These are phyloP conservation scores for Sanguinoderma infundibulare DNA, from an alignment of 1,284 basidiomycete genomes.

Conservation along the genomic window DNA sequence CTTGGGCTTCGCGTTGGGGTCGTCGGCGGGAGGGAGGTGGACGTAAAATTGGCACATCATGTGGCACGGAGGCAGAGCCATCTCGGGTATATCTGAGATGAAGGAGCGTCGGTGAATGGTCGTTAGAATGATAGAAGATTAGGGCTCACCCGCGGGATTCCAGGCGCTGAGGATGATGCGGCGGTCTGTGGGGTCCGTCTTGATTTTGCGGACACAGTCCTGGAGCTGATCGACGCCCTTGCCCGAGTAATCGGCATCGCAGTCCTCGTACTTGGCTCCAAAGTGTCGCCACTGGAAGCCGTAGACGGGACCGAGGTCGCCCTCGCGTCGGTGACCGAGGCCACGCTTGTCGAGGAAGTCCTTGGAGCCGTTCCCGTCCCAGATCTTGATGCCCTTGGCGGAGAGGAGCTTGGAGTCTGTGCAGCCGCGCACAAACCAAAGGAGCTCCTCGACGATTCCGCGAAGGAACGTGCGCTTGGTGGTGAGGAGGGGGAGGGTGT, in stretches of 20 bases:
- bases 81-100: constrained; percentile 78
- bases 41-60: constrained; percentile 99
- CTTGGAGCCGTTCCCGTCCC: constrained; percentile 95
- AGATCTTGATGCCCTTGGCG: constrained; percentile 91
- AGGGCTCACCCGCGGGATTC: constrained; percentile 90
- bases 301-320: constrained; percentile 96
- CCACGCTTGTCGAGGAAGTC: constrained; percentile 89
- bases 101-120: background rate
- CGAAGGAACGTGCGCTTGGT: constrained; percentile 95
- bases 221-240: constrained; percentile 93
- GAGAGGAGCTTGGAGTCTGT: constrained; percentile 85
- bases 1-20: constrained; percentile 63
- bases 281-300: constrained; percentile 99
- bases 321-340: constrained; percentile 82
- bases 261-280: constrained; percentile 87
- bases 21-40: constrained; percentile 65
- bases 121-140: background rate
- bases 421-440: constrained; percentile 92
- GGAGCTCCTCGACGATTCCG: constrained; percentile 92
- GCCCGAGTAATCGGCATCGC: constrained; percentile 83
- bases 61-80: constrained; percentile 98
- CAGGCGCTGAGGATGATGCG: constrained; percentile 97
- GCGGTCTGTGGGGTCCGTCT: constrained; percentile 91
- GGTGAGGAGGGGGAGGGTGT: constrained; percentile 86
- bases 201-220: constrained; percentile 92